Percentiles rank a stretch among this genome's conserved stretches.
Conservation (phyloP, 345 rosid genomes). For the Eucalyptus tenuipes region DNA sequence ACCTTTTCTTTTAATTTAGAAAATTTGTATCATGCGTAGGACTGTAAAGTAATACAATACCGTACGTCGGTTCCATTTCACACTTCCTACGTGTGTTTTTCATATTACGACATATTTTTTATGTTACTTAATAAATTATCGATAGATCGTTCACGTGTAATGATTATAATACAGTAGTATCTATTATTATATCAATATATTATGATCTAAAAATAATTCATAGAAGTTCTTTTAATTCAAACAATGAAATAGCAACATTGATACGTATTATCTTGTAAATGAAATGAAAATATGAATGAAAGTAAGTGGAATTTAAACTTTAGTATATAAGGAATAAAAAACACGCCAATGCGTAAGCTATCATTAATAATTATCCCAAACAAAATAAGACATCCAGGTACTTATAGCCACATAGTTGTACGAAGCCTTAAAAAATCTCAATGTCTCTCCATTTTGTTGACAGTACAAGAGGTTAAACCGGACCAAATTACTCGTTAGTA, state of each 20-base stretch:
- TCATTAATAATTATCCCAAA: background rate
- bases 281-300: background rate
- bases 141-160: background rate
- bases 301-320: background rate
- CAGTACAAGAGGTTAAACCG: background rate
- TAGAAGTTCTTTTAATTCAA: background rate
- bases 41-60: background rate
- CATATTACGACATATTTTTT: background rate
- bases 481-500: background rate
- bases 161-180: background rate
- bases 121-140: background rate
- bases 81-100: background rate
- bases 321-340: background rate
- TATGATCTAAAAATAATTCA: background rate
- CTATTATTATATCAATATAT: background rate
- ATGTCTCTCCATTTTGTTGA: background rate
- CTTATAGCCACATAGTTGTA: background rate
- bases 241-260: background rate
- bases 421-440: background rate
- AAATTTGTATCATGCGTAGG: background rate
- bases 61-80: background rate
- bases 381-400: background rate
- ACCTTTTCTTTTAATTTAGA: background rate
- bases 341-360: background rate
- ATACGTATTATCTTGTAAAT: background rate